Conservation (phyloP, 306 rosid species). For the Trifolium fragiferum region DNA sequence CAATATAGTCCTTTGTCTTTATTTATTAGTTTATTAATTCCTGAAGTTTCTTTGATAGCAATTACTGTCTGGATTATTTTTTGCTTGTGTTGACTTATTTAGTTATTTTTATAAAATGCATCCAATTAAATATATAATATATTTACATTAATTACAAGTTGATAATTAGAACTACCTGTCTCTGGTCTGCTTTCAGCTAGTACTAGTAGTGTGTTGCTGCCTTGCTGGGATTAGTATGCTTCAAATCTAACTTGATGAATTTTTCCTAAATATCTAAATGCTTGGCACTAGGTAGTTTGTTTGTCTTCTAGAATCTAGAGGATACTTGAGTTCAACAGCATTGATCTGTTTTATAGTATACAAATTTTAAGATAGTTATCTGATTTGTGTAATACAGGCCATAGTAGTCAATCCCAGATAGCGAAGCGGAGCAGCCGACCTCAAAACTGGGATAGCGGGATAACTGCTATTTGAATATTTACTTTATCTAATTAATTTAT, state of each 20-base stretch:
- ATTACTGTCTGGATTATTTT: not conserved
- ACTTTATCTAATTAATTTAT: no score
- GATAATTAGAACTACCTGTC: not conserved
- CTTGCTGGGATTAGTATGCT: not conserved
- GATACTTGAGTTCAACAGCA: not conserved
- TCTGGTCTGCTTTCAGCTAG: slow-evolving; percentile 5
- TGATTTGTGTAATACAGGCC: slow-evolving; percentile 18
- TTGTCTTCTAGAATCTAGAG: slow-evolving; percentile 21
- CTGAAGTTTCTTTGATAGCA: slow-evolving; percentile 2
- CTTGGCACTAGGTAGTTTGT: slow-evolving; percentile 19
- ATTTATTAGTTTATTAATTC: not conserved
- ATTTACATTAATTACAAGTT: slow-evolving; percentile 5
- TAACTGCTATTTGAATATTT: no score
- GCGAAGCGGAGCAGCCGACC: no score
- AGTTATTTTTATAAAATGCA: slow-evolving; percentile 16
- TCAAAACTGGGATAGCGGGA: no score
- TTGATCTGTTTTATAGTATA: slow-evolving; percentile 32
- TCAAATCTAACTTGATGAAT: slow-evolving; percentile 8
- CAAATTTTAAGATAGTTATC: not conserved
- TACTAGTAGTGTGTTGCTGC: slow-evolving; percentile 9
- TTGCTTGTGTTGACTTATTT: slow-evolving; percentile 16
- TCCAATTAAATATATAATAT: not conserved
- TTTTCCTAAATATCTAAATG: slow-evolving; percentile 8
- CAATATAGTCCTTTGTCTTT: slow-evolving; percentile 28
- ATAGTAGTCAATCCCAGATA: no score